Percentiles rank a stretch among this genome's conserved stretches.
These are phyloP conservation scores for Malus hybrid DNA, from an alignment of 331 rosid species.

Conservation along the genomic window DNA sequence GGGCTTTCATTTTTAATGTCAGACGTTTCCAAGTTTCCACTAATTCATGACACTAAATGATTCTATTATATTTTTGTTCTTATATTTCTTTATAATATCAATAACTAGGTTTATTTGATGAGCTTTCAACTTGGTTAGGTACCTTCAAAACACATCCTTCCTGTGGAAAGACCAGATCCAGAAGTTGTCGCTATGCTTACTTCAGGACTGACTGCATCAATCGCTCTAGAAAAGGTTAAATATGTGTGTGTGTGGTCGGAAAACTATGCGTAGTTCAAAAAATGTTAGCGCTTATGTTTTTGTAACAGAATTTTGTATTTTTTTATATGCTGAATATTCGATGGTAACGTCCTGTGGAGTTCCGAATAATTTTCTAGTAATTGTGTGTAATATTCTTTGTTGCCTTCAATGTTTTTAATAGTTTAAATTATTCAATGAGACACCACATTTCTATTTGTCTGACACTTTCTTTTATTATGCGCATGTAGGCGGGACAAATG, in stretches of 20 bases:
- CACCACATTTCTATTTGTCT: slow-evolving; percentile 9
- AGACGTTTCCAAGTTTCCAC: not conserved
- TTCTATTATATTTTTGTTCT: not conserved
- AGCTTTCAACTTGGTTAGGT: slow-evolving; percentile 38
- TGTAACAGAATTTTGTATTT: not conserved
- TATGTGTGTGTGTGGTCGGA: not conserved
- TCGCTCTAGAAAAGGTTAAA: slow-evolving; percentile 61
- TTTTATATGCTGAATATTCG: not conserved
- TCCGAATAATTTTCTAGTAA: not conserved
- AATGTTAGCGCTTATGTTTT: not conserved
- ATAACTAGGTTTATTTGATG: not conserved
- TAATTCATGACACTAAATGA: not conserved
- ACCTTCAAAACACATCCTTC: slow-evolving; percentile 74
- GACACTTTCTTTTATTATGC: slow-evolving; percentile 13
- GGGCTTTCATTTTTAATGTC: not conserved
- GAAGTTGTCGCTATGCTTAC: slow-evolving; percentile 99
- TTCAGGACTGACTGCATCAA: slow-evolving; percentile 95
- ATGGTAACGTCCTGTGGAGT: not conserved
- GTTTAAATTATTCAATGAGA: not conserved
- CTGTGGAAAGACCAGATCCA: slow-evolving; percentile 94
- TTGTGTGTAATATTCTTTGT: slow-evolving; percentile 3
- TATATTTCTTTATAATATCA: not conserved
- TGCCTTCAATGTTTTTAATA: not conserved
- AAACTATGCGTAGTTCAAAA: not conserved
- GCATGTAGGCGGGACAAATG: slow-evolving; percentile 70